Base-by-base conservation (phyloP, 2,329 filamentous ascomycete species). In the Erysiphe neolycopersici region DNA sequence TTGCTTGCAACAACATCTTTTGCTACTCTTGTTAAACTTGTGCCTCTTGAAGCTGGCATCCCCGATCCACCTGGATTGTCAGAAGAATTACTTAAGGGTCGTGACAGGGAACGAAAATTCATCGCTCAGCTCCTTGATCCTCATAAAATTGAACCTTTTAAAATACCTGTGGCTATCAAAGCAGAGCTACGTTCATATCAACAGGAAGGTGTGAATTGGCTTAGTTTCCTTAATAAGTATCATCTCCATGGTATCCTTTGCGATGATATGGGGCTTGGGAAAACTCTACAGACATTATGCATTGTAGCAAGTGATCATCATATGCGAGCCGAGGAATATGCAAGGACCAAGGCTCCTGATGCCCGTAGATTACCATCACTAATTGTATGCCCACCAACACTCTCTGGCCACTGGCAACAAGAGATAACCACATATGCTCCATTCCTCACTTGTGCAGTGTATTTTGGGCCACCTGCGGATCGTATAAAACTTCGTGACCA, bases 241-340 rank as follows among this genome's bases (percentile, higher is more conserved):
- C 87, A 98, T 54, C 72, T 98, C 1, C 91, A 98, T 53, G 89
- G 89, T 41, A 94, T 98, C 59, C 80, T 98, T 47, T 98, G 89
- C 57, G 89, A 98, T 55, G 89, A 98, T 59, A 98, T 98, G 89
- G 89, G 89, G 55, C 78, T 98, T 26, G 89, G 89, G 42, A 98
- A 98, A 64, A 98, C 89, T 1, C 64, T 98, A 11, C 89, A 98
- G 59, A 98, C 91, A 0, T 72, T 98, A 18, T 98, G 89, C 60
- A 98, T 98, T 54, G 85, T 98, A 38, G 87, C 89, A 10, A 95
- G 85, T 61, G 89, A 98, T 57, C 89, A 98, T 56, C 87, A 98
- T 58, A 68, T 91, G 56, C 76, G 89, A 47, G 83, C 82, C 0
- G 82, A 94, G 55, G 84, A 95, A 56, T 95, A 78, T 57, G 75